Conservation (phyloP, 2,329 filamentous ascomycete species). For the Trichoderma guizhouense region DNA sequence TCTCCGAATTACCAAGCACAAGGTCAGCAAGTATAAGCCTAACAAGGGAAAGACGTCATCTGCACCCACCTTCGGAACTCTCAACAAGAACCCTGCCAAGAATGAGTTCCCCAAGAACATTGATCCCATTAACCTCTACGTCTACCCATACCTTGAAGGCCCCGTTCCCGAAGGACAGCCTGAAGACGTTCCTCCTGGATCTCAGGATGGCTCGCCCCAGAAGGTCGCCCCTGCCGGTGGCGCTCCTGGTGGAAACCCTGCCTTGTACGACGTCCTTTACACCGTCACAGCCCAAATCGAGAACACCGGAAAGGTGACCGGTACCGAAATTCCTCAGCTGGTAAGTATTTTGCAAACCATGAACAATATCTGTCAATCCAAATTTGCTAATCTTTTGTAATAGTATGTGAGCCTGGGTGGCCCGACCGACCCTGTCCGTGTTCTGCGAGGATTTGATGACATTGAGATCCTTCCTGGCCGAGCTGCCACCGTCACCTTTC, state of each 20-base stretch:
- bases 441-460: background rate
- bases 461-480: background rate
- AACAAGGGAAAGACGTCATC: background rate
- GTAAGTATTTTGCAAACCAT: background rate
- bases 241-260: background rate
- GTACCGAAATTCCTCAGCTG: background rate
- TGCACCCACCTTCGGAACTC: background rate
- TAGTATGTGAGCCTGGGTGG: background rate
- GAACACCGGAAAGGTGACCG: background rate
- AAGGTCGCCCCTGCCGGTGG: background rate
- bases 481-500: background rate
- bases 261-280: background rate
- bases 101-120: slow-evolving; percentile 1
- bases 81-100: background rate
- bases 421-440: background rate
- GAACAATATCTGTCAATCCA: background rate
- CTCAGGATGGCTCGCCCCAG: background rate
- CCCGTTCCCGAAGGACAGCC: background rate
- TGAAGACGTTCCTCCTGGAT: background rate
- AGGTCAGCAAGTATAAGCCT: background rate
- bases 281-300: background rate
- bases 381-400: background rate
- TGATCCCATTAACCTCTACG: background rate
- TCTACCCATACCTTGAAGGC: background rate
- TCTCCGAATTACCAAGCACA: background rate